phyloP scores from a whole-genome alignment of 2,329 filamentous ascomycete genomes.

The Colletotrichum chlorophyti region DNA sequence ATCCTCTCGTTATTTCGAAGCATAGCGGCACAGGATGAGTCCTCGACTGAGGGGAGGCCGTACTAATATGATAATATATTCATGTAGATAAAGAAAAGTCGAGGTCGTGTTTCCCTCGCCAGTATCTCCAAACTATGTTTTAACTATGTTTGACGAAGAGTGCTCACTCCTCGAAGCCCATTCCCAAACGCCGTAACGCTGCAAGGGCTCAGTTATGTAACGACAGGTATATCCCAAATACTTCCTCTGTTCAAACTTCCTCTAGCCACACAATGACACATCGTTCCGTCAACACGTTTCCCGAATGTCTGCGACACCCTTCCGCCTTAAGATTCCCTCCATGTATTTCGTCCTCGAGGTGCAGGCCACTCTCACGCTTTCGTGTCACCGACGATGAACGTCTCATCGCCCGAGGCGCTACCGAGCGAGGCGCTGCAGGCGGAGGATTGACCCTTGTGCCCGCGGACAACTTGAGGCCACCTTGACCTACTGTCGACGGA shows the following conservation, averaged over 20 bases:
- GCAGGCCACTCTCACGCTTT: background rate
- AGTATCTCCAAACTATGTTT: background rate
- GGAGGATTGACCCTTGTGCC: conserved; percentile 34
- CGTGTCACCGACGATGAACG: background rate
- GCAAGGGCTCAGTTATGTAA: background rate
- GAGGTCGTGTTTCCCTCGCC: background rate
- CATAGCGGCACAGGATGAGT: too few species aligned
- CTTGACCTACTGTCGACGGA: conserved; percentile 40
- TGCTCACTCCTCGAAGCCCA: background rate
- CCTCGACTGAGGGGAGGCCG: too few species aligned
- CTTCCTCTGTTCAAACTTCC: background rate
- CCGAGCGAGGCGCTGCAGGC: background rate
- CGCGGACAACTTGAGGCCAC: conserved; percentile 42
- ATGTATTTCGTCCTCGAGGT: background rate
- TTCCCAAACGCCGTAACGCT: background rate
- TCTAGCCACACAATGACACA: background rate
- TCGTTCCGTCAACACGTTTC: conserved; percentile 2
- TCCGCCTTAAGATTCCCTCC: background rate
- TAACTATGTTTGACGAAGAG: background rate
- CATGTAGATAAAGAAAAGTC: background rate
- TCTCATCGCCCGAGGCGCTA: conserved; percentile 6
- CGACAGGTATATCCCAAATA: conserved; percentile 14
- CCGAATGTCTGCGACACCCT: background rate
- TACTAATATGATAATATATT: too few species aligned
- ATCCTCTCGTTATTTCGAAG: too few species aligned